A percentile compares a stretch with the other conserved stretches of the same genome.
Evolutionary conservation across 2,329 filamentous ascomycete genomes (phyloP).

Genomic region (Xylariaceae sp.): DNA sequence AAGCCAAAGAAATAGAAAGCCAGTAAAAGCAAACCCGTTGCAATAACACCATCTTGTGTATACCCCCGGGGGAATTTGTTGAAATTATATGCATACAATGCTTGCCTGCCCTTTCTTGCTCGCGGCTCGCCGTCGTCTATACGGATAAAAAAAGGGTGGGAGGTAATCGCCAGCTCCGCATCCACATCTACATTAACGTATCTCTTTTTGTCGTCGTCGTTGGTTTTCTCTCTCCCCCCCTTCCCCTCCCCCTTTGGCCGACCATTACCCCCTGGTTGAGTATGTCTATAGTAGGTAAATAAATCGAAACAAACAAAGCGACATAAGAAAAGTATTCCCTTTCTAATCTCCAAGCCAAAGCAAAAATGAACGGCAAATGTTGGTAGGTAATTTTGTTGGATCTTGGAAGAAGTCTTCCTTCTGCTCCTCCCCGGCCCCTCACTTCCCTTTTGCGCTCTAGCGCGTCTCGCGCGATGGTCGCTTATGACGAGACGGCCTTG

Average conservation of each 20-base stretch:
- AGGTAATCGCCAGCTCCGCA: neutral
- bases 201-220: neutral
- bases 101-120: neutral
- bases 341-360: no score
- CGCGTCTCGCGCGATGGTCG: neutral
- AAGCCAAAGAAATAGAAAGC: neutral
- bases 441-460: neutral
- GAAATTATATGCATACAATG: neutral
- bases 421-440: no score
- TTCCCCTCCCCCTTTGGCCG: neutral
- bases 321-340: no score
- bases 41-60: neutral
- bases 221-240: neutral
- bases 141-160: neutral
- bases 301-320: no score
- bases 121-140: neutral
- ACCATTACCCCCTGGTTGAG: no score
- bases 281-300: neutral
- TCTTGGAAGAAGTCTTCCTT: no score
- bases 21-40: neutral
- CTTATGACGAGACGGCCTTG: constrained; percentile 10
- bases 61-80: neutral
- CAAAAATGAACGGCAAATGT: no score
- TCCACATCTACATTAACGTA: neutral
- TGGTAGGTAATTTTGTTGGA: no score